Evolutionary conservation across 306 rosid genomes (phyloP).

Genomic region (Herpetospermum pedunculosum): DNA sequence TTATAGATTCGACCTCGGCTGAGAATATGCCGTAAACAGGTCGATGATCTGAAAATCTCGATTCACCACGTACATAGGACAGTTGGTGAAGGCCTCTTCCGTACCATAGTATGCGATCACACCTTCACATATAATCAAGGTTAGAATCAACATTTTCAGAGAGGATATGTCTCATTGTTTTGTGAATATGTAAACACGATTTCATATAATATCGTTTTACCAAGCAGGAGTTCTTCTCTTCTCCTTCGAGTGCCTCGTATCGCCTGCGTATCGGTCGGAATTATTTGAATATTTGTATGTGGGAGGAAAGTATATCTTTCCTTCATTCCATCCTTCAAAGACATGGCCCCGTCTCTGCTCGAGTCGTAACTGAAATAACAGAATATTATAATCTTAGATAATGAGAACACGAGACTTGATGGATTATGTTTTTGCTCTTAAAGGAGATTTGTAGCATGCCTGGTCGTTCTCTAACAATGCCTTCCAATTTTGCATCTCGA

Average conservation of each 20-base stretch:
- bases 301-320: slow-evolving; percentile 93
- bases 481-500: slow-evolving; percentile 96
- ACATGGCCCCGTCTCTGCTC: slow-evolving; percentile 73
- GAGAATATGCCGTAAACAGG: slow-evolving; percentile 75
- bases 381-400: slow-evolving; percentile 18
- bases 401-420: neutral
- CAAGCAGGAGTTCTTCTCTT: slow-evolving; percentile 99
- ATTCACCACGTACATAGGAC: slow-evolving; percentile 94
- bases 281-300: slow-evolving; percentile 94
- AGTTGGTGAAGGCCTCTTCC: slow-evolving; percentile 88
- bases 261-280: slow-evolving; percentile 93
- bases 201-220: slow-evolving; percentile 21
- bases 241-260: slow-evolving; percentile 60
- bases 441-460: slow-evolving; percentile 32
- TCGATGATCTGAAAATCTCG: slow-evolving; percentile 94
- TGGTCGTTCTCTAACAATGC: slow-evolving; percentile 87
- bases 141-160: neutral
- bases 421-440: neutral
- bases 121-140: slow-evolving; percentile 43
- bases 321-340: slow-evolving; percentile 88
- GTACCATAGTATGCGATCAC: slow-evolving; percentile 91
- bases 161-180: neutral
- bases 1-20: slow-evolving; percentile 77
- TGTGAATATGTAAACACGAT: neutral
- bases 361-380: slow-evolving; percentile 58